Percentiles rank a stretch among this genome's conserved stretches.
Conservation (phyloP, 306 rosid genomes). For the Aeschynomene evenia region DNA sequence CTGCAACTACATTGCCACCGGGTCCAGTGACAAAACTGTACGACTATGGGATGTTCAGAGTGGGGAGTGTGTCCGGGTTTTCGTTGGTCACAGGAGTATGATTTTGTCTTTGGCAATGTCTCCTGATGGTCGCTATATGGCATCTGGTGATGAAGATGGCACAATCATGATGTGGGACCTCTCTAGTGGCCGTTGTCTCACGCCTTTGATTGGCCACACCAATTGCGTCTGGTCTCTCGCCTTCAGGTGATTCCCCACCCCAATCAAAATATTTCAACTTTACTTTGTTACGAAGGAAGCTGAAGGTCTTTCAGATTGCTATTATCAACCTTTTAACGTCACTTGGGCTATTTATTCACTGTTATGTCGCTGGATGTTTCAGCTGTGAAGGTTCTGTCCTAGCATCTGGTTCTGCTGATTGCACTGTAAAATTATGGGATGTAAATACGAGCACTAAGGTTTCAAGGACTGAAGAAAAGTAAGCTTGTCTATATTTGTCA, state of each 20-base stretch:
- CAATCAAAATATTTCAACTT: not conserved
- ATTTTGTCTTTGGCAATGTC: slow-evolving; percentile 88
- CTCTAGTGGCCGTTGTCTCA: slow-evolving; percentile 81
- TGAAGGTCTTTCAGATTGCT: not conserved
- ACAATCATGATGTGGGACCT: slow-evolving; percentile 98
- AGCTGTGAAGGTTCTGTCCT: slow-evolving; percentile 92
- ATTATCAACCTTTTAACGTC: not conserved
- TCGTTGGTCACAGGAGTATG: slow-evolving; percentile 97
- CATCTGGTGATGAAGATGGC: slow-evolving; percentile 97
- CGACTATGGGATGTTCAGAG: slow-evolving; percentile 94
- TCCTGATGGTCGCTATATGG: slow-evolving; percentile 92
- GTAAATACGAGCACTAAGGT: slow-evolving; percentile 74
- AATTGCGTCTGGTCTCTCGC: slow-evolving; percentile 88
- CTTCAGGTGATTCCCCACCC: slow-evolving; percentile 59
- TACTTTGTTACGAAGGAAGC: not conserved
- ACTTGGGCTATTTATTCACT: not conserved
- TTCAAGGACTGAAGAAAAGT: slow-evolving; percentile 76
- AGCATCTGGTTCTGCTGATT: slow-evolving; percentile 97
- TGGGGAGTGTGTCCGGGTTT: slow-evolving; percentile 95
- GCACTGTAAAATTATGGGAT: slow-evolving; percentile 96
- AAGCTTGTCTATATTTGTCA: slow-evolving; percentile 34
- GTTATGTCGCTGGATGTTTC: slow-evolving; percentile 34
- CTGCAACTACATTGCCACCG: slow-evolving; percentile 98
- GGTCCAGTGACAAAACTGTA: slow-evolving; percentile 96
- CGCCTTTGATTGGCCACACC: slow-evolving; percentile 87